These are phyloP conservation scores for Candida saitoana DNA, from an alignment of 805 yeast genomes.

Conservation along the genomic window DNA sequence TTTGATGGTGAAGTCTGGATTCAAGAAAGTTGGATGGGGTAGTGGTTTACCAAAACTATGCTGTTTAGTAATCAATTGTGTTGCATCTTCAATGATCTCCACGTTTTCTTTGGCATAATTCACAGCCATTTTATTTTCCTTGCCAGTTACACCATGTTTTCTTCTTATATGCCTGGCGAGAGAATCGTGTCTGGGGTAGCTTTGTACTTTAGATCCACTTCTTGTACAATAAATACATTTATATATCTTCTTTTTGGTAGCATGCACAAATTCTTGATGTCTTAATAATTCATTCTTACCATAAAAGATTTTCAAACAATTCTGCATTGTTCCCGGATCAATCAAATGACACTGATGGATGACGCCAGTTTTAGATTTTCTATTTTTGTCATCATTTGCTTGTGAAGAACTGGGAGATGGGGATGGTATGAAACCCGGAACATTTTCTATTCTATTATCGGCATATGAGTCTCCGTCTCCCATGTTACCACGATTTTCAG, in stretches of 20 bases:
- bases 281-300: constrained; percentile 41
- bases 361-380: constrained; percentile 15
- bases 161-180: constrained; percentile 41
- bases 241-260: constrained; percentile 39
- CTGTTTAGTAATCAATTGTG: constrained; percentile 10
- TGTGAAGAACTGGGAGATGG: constrained; percentile 5
- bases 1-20: constrained; percentile 26
- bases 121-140: constrained; percentile 43
- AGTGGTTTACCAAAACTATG: constrained; percentile 18
- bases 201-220: constrained; percentile 31
- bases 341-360: constrained; percentile 41
- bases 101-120: constrained; percentile 41
- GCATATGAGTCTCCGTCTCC: neutral
- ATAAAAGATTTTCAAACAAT: constrained; percentile 39
- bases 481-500: constrained; percentile 1
- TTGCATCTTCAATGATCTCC: constrained; percentile 31
- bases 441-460: neutral
- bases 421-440: constrained; percentile 2
- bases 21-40: constrained; percentile 29
- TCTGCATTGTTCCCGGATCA: constrained; percentile 28
- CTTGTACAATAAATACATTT: constrained; percentile 38
- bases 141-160: constrained; percentile 42
- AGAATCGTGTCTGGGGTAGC: constrained; percentile 43
- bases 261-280: constrained; percentile 46
- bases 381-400: constrained; percentile 6